Evolutionary conservation across 139 green algal genomes (phyloP), one percentile per base, ranked within the genome.

Genomic region (Chlamydomonas sp.): DNA sequence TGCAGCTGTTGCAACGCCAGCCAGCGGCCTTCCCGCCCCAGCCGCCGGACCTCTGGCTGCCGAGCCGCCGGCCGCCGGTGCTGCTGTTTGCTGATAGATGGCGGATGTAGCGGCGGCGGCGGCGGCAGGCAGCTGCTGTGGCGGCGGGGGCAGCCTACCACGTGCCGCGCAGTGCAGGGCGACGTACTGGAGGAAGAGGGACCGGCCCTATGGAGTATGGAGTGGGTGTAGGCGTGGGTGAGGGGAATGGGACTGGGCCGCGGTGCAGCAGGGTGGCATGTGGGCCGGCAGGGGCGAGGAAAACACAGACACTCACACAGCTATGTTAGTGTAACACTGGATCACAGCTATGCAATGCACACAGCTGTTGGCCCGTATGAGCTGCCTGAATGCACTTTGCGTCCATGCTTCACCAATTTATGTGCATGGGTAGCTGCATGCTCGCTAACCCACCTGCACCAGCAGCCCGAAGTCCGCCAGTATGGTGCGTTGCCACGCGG

Each of bases 401-500:
- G 31, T 49, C 31, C 31, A 49, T 49, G 31, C 66, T 71, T 10
- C 10, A 14, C 10, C 10, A 71, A 71, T 18, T 71, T 71, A 14
- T 71, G 66, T 14, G 66, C 10, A 10, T 14, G 66, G 12, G 66
- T 14, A 14, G 9, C 10, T 14, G 12, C 12, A 71, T 9, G 16
- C 2, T 15, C 62, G 1, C 12, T 31, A 9, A 31, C 69, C 8
- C 71, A 79, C 81, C 69, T 79, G 77, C 20, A 88, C 73, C 8
- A 63, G 12, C 62, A 88, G 75, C 2, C 83, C 83, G 15, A 88
- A 88, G 49, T 88, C 83, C 6, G 49, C 4, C 15, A 77, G 15
- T 5, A 81, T 67, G 63, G 71, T 73, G 49, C 63, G 62, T 49
- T 82, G 63, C 83, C 83, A 88, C 6, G 74, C 83, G 7, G 31